Evolutionary conservation across 768 basidiomycete genomes (phyloP), one percentile per base, ranked within the genome.

Genomic region (Ramaria rubella): DNA sequence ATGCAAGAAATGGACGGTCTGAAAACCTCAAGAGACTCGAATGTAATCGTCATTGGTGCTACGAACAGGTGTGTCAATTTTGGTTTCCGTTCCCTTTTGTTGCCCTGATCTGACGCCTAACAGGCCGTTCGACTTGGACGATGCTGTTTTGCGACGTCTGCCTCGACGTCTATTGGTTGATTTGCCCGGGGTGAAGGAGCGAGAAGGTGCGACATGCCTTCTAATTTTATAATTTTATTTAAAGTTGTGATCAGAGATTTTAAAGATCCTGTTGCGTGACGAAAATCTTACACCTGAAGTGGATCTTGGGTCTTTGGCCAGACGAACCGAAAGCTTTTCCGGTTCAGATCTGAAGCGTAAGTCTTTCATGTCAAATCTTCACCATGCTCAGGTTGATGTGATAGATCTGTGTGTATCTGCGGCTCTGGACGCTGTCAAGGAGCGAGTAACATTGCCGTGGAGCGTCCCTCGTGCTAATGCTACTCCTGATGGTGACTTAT

Each of bases 1-100:
- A 92, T 94, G 90, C 89, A 90, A 66, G 92, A 95, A 68, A 95
- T 97, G 93, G 94, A 97, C 64, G 94, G 94, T 2, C 72, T 97
- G 57, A 87, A 83, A 67, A 81, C 87, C 8, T 85, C 83, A 27
- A 80, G 79, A 60, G 87, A 92, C 53, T 83, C 89, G 60, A 82
- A 82, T 59, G 83, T 96, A 56, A 86, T 95, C 55, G 85, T 97
- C 49, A 92, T 97, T 51, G 94, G 94, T 38, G 94, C 94, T 1
- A 96, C 94, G 2, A 97, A 97, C 68, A 72, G 94, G 65, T 66
- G 30, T 17, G 59, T 56, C 7, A n/a, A n/a, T n/a, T n/a, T n/a
- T n/a, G n/a, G n/a, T n/a, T 19, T 17, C 24, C n/a, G 17, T 49
- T 12, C 65, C 62, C 23, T 66, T 62, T 44, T 21, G 5, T 36